phyloP scores from a whole-genome alignment of 2,329 filamentous ascomycete species.

The Pyricularia grisea region DNA sequence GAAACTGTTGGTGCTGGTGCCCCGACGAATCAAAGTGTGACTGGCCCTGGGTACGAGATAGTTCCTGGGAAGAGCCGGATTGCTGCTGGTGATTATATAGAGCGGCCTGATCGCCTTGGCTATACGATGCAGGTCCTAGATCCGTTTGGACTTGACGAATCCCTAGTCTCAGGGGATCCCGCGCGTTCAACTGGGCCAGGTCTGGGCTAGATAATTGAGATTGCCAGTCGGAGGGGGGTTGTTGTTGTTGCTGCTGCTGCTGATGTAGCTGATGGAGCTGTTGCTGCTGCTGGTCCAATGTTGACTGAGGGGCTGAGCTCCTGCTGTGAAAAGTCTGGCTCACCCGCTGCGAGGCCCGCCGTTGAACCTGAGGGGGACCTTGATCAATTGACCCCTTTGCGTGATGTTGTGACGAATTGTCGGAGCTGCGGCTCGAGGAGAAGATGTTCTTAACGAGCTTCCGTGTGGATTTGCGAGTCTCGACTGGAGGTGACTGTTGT shows the following conservation, averaged over 20 bases:
- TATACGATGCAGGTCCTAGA: slow-evolving; percentile 33
- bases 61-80: slow-evolving; percentile 9
- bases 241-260: slow-evolving; percentile 15
- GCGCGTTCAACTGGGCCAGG: slow-evolving; percentile 26
- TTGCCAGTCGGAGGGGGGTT: not conserved
- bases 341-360: slow-evolving; percentile 46
- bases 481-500: slow-evolving; percentile 17
- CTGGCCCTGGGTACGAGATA: slow-evolving; percentile 16
- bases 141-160: slow-evolving; percentile 40
- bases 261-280: slow-evolving; percentile 18
- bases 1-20: slow-evolving; percentile 24
- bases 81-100: slow-evolving; percentile 28
- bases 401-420: slow-evolving; percentile 12
- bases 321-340: slow-evolving; percentile 36
- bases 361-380: slow-evolving; percentile 24
- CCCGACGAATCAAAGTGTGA: slow-evolving; percentile 29
- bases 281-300: slow-evolving; percentile 23
- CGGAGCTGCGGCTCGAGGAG: slow-evolving; percentile 13
- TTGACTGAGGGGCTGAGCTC: slow-evolving; percentile 29
- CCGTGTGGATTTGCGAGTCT: slow-evolving; percentile 39
- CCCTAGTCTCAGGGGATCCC: slow-evolving; percentile 27
- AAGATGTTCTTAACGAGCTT: slow-evolving; percentile 47
- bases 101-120: slow-evolving; percentile 25
- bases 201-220: slow-evolving; percentile 19
- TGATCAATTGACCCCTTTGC: slow-evolving; percentile 33